phyloP scores from a whole-genome alignment of 2,329 filamentous ascomycete genomes.

The Huntiella savannae region DNA sequence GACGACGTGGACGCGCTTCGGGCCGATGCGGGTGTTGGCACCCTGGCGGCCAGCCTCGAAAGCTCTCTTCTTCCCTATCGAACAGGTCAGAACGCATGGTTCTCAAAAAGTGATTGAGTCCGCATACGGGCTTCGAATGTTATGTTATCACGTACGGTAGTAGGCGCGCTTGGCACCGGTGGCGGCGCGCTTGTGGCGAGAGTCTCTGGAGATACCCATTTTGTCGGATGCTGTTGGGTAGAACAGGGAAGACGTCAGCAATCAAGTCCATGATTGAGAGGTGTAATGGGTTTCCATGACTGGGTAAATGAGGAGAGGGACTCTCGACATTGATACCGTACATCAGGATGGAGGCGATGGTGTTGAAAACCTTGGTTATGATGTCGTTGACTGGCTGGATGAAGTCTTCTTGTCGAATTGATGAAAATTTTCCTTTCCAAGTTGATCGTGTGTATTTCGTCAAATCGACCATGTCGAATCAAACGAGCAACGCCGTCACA shows the following conservation, averaged over 20 bases:
- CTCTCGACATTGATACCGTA: background rate
- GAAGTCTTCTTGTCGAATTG: too few species aligned
- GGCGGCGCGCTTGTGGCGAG: slow-evolving; percentile 98
- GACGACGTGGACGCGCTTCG: slow-evolving; percentile 92
- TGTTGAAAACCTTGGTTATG: background rate
- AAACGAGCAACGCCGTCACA: background rate
- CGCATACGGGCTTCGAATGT: slow-evolving; percentile 49
- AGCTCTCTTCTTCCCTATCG: slow-evolving; percentile 81
- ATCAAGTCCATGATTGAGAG: slow-evolving; percentile 1
- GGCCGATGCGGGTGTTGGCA: slow-evolving; percentile 96
- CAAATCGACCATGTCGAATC: background rate
- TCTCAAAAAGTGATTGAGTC: slow-evolving; percentile 17
- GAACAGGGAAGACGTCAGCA: slow-evolving; percentile 14
- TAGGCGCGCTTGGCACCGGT: slow-evolving; percentile 93
- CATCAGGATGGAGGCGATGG: background rate
- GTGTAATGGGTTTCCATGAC: background rate
- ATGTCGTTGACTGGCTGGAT: background rate
- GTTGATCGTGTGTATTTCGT: background rate
- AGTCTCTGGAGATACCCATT: slow-evolving; percentile 99
- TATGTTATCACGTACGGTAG: slow-evolving; percentile 53
- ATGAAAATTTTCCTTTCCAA: background rate
- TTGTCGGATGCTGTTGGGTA: slow-evolving; percentile 47
- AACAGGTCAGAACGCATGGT: slow-evolving; percentile 57
- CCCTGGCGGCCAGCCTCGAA: slow-evolving; percentile 99
- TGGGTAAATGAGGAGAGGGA: background rate